Evolutionary conservation across 1,139 yeast species (phyloP), one percentile per base, ranked within the genome.

Genomic region (Taphrina sp.): DNA sequence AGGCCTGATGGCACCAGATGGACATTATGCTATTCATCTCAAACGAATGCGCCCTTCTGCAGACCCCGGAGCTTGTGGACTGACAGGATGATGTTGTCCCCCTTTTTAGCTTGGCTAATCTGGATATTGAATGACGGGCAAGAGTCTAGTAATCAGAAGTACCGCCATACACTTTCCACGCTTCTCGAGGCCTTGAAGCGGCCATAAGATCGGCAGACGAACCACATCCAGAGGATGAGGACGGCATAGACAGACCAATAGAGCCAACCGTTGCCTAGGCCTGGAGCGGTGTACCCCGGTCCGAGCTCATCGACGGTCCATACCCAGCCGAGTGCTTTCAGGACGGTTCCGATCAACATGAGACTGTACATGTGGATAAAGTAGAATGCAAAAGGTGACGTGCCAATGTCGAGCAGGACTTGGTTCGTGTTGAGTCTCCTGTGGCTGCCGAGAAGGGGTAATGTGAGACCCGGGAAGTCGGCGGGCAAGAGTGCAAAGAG

Each of bases 381-480:
- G 41, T 49, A 49, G 39, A 49, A 49, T 16, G 37, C 39, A 26
- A 49, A 49, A 10, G 54, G 54, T 2, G 46, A 38, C 8, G 54
- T 49, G 38, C 54, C 54, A 14, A 49, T 49, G 17, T 49, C 54
- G 17, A 49, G 54, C 46, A 49, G 19, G 39, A 49, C 46, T 26
- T 24, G 54, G 31, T 49, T 49, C n/a, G 54, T 49, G 1, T 26
- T 34, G 20, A 49, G 10, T 2, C 33, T 39, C 16, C 23, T 28
- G 14, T 14, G 20, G 47, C 20, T 2, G n/a, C 20, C 12, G 23
- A 17, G 10, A 24, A n/a, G 35, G 3, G 47, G 38, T 7, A 43
- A 3, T 7, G 3, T 31, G 24, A 29, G 5, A 3, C 24, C 39
- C 5, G 54, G 54, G 34, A 49, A 49, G n/a, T 39, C 46, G 10